Conservation (phyloP, 495 filamentous ascomycete genomes). For the Daldinia bambusicola region DNA sequence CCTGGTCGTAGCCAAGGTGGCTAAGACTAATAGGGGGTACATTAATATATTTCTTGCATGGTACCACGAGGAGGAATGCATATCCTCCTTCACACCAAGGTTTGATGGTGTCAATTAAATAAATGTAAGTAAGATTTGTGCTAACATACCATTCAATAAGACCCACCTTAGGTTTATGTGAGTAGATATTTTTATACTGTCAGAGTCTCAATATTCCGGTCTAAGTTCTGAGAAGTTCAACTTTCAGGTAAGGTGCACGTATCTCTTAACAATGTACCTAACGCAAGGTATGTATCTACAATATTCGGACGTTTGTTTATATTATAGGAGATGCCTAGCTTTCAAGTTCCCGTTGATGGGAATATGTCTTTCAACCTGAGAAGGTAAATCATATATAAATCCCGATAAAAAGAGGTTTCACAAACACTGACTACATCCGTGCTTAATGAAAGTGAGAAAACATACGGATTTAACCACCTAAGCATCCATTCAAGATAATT, state of each 20-base stretch:
- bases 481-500: background rate
- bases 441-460: background rate
- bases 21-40: constrained; percentile 8
- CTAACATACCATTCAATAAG: background rate
- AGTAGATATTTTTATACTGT: background rate
- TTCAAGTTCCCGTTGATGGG: background rate
- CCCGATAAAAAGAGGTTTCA: background rate
- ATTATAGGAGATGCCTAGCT: background rate
- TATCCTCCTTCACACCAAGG: constrained; percentile 5
- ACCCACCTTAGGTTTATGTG: background rate
- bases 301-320: background rate
- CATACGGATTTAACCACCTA: no score
- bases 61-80: constrained; percentile 21
- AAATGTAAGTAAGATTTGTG: constrained; percentile 4
- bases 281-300: background rate
- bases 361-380: background rate
- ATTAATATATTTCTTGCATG: constrained; percentile 12
- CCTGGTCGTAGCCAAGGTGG: constrained; percentile 20
- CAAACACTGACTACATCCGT: background rate
- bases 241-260: background rate
- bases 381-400: background rate
- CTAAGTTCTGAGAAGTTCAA: background rate
- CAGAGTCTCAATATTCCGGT: background rate
- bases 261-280: background rate
- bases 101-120: constrained; percentile 14